phyloP scores from a whole-genome alignment of 306 rosid species.

The Prunus persica region Prunus_persica_NCBIv2 NC_034015.1:15432001-15432500 shows the following conservation, averaged over 20 bases:
- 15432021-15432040: too few species aligned
- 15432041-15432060: too few species aligned
- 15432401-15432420: conserved; percentile 6
- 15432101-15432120: not conserved
- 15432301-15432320: not conserved
- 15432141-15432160: not conserved
- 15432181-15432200: not conserved
- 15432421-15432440: not conserved
- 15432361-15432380: conserved; percentile 18
- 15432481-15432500: conserved; percentile 9
- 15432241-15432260: not conserved
- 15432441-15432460: not conserved
- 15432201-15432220: not conserved
- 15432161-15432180: not conserved
- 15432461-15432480: conserved; percentile 5
- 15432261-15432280: not conserved
- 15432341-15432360: conserved; percentile 16
- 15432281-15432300: not conserved
- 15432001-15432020: too few species aligned
- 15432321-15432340: not conserved
- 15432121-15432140: not conserved
- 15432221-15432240: not conserved
- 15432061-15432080: too few species aligned
- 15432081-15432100: too few species aligned
- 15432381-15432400: conserved; percentile 18